Base-by-base conservation (phyloP, 331 rosid species). In the Acacia pycnantha region DNA sequence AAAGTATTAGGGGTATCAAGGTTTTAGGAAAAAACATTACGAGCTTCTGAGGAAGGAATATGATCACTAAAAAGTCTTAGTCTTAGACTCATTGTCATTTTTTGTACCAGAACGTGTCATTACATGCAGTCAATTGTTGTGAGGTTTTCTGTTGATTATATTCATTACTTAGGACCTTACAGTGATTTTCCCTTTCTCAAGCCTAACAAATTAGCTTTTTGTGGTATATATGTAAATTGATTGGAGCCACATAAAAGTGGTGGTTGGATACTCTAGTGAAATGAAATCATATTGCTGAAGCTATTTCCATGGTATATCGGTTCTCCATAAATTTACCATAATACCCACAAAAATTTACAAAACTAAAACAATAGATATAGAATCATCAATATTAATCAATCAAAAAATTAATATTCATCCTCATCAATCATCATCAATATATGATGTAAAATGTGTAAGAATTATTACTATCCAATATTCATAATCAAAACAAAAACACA, bases 181-280 rank as follows among this genome's bases (percentile, higher is more conserved):
- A n/a, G n/a, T 48, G 18, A 50, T 50, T 16, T 4, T n/a, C n/a
- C n/a, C n/a, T n/a, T 16, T 19, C 1, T 9, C 9, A 27, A 62
- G 74, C 53, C 86, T 74, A 54, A 79, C 86, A 46, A 74, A 43
- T 78, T 75, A 73, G 47, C 61, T 77, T 85, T 80, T 66, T 78
- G 64, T 77, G 88, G 85, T n/a, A n/a, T n/a, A n/a, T 87, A 77
- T 88, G 84, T 86, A 73, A 70, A 83, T 72, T 86, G 84, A 82
- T 87, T 82, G 67, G 58, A 77, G 77, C 75, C 87, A 79, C 84
- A 77, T 53, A 21, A 84, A n/a, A 67, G 80, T 84, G 84, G 89
- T 72, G 19, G 85, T 83, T 88, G 84, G 88, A 85, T 56, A 7
- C 11, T 53, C 26, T 19, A 21, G 61, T 53, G 61, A 53, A 53